Evolutionary conservation across 352 stramenopile species (phyloP).

Genomic region (Globisporangium iwayamae): DNA sequence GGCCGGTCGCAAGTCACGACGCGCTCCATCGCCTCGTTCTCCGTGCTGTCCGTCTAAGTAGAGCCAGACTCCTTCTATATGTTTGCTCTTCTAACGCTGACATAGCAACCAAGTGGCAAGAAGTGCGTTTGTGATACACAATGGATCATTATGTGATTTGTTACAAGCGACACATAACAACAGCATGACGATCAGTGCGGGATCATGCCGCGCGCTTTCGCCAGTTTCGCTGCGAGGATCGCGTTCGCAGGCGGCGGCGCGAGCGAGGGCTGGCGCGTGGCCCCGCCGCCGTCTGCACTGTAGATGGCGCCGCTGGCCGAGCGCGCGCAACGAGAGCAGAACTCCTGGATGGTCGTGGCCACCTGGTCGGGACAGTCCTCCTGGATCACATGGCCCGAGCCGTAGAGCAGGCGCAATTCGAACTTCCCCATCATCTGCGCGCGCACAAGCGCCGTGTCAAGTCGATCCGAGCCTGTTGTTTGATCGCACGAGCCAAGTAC

Average conservation of each 20-base stretch:
- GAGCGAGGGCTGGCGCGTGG: constrained; percentile 21
- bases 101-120: not conserved
- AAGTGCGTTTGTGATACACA: constrained; percentile 2
- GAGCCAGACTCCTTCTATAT: not conserved
- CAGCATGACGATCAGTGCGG: constrained; percentile 28
- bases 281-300: constrained; percentile 19
- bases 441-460: constrained; percentile 85
- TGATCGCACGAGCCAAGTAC: too few species aligned
- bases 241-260: constrained; percentile 23
- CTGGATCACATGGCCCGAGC: constrained; percentile 86
- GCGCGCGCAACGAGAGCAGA: constrained; percentile 50
- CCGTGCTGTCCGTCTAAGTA: constrained; percentile 29
- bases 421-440: constrained; percentile 92
- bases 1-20: constrained; percentile 34
- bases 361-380: constrained; percentile 82
- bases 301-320: constrained; percentile 34
- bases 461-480: constrained; percentile 55
- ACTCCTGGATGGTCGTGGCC: constrained; percentile 60
- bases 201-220: constrained; percentile 57
- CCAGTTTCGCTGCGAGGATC: constrained; percentile 45
- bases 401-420: constrained; percentile 83
- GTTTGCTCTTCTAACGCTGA: not conserved
- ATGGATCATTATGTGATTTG: not conserved
- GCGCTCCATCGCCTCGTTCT: constrained; percentile 39
- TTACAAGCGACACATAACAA: not conserved